Conservation (phyloP, 306 rosid species). For the Vigna trinervia region DNA sequence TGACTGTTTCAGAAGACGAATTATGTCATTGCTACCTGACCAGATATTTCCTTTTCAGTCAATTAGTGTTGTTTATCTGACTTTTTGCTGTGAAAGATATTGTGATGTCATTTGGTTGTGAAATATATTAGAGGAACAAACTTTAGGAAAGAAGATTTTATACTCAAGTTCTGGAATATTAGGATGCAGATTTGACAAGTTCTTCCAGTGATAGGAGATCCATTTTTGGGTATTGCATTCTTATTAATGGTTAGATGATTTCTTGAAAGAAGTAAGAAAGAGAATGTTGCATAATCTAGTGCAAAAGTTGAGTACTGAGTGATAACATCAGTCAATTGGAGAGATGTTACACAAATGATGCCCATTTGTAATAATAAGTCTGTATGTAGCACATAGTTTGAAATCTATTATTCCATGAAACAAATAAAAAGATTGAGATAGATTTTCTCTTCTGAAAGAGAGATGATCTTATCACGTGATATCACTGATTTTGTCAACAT, state of each 20-base stretch:
- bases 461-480: neutral
- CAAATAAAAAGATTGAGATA: neutral
- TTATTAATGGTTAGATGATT: neutral
- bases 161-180: neutral
- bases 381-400: neutral
- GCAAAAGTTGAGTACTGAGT: neutral
- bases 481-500: neutral
- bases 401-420: neutral
- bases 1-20: neutral
- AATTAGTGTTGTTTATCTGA: neutral
- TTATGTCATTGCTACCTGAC: neutral
- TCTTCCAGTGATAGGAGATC: neutral
- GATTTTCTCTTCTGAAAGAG: neutral
- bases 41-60: neutral
- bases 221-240: neutral
- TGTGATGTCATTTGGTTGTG: neutral
- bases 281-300: neutral
- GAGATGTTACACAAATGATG: neutral
- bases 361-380: neutral
- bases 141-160: neutral
- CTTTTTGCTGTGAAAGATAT: neutral
- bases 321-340: neutral
- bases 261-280: neutral
- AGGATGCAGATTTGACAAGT: neutral
- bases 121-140: neutral